Evolutionary conservation across 2,329 filamentous ascomycete genomes (phyloP), one percentile per base, ranked within the genome.

Genomic region (Spiromastix sp.): DNA sequence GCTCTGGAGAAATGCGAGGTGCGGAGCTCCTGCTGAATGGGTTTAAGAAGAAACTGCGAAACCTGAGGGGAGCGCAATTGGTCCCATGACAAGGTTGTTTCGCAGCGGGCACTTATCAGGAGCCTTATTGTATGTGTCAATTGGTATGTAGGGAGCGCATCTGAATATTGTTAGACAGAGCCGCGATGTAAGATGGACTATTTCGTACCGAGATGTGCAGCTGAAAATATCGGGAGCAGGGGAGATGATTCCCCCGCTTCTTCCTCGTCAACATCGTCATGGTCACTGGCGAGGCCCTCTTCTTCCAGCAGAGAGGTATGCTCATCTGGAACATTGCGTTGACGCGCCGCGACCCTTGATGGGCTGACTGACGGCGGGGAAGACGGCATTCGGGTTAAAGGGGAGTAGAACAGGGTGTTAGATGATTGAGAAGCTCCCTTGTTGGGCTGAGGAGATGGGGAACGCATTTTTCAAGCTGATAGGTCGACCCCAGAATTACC

Each of bases 21-120:
- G 41, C 81, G 78, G 43, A 95, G 87, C 56, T 89, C 81, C 55
- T 91, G 82, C 59, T 91, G 85, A 67, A 95, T 91, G 2, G 89
- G 89, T 66, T 95, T 95, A 54, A 95, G 74, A 22, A 96, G 72
- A 56, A 96, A 96, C 54, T 94, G 87, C 11, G 86, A 94, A 38
- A 96, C 81, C 56, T 96, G 89, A 3, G 89, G 89, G n/a, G 86
- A 93, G 44, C 87, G 77, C 43, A 96, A 69, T 57, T 96, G 89
- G 45, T 96, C 89, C 87, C 87, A 96, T 11, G 85, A 81, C 33
- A 96, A 65, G 0, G 85, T 89, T 2, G 87, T 95, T 64, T 96
- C 89, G 59, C 85, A 93, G 53, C 83, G 78, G 40, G 84, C 72
- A 46, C 84, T 74, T 41, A 96, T 79, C 38, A 95, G 72, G 35